Base-by-base conservation (phyloP, 1,284 basidiomycete species). In the Microbotryum lychnidis-dioicae region DNA sequence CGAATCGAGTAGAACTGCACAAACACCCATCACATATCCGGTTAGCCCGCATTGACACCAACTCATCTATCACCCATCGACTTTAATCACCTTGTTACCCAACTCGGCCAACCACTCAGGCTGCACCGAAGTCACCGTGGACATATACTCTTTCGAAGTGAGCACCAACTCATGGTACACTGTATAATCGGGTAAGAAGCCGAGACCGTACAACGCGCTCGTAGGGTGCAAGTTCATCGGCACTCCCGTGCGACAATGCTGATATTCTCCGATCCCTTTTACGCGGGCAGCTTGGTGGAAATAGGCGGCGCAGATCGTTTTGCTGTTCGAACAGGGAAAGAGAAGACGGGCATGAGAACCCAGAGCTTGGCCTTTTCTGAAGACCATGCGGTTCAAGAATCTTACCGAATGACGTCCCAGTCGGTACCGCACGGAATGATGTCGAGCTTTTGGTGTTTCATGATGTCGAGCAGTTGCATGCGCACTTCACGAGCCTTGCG, bases 261-360 rank as follows among this genome's bases (percentile, higher is more conserved):
- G 90, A 75, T 97, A 98, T 77, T 98, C 96, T 66, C 94, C 96
- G 64, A 98, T 96, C 73, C 94, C 94, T 78, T 97, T 98, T 47
- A 96, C 93, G 67, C 91, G 81, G 10, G 94, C 94, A 1, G 96
- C 93, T 77, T 98, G 96, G 76, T 98, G 96, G 82, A 99, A 99
- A 78, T 97, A 99, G 27, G 94, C 96, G 18, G 93, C 89, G 51
- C 91, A 87, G 71, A 99, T 97, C 25, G 92, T 92, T 82, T 97
- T 98, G 73, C 94, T 91, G 70, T 31, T 42, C 16, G 21, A 48
- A 21, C 21, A 8, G 50, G 49, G n/a, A 45, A 33, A 60, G 47
- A 25, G 21, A 23, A 50, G 12, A 31, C n/a, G 74, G 31, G 78
- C 23, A 60, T 18, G 37, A n/a, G 1, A 12, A 6, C 3, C 6